Evolutionary conservation across 2,329 filamentous ascomycete genomes (phyloP).

Genomic region (Epichloe brachyelytri): DNA sequence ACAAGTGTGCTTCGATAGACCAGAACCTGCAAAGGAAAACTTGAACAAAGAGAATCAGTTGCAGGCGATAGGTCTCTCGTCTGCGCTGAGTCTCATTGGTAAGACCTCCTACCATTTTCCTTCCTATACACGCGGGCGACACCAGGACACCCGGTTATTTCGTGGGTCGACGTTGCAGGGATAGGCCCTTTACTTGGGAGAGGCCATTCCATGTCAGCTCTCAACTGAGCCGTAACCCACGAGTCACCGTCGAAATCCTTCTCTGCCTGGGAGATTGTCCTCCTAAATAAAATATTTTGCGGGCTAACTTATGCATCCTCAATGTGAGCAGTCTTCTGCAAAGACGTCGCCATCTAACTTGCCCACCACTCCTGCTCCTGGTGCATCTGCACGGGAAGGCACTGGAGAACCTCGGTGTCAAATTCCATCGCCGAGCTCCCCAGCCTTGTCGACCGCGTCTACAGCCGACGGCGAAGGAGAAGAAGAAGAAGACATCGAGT

Average conservation of each 20-base stretch:
- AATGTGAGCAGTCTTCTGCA: slow-evolving; percentile 23
- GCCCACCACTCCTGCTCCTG: slow-evolving; percentile 39
- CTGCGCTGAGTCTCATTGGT: slow-evolving; percentile 50
- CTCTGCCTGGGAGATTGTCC: not conserved
- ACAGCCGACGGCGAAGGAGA: slow-evolving; percentile 44
- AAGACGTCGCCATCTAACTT: slow-evolving; percentile 44
- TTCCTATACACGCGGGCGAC: not conserved
- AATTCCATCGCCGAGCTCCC: slow-evolving; percentile 33
- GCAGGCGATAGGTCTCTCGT: slow-evolving; percentile 46
- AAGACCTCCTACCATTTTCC: slow-evolving; percentile 16
- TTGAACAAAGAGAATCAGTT: slow-evolving; percentile 36
- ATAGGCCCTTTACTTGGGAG: not conserved
- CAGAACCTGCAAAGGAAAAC: slow-evolving; percentile 12
- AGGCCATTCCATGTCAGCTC: not conserved
- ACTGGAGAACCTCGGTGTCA: slow-evolving; percentile 24
- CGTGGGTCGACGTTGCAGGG: not conserved
- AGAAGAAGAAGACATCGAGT: slow-evolving; percentile 38
- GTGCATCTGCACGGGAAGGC: slow-evolving; percentile 50
- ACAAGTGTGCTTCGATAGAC: slow-evolving; percentile 11
- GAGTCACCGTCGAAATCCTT: not conserved
- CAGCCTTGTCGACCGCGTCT: slow-evolving; percentile 48
- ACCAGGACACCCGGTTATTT: not conserved
- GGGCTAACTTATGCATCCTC: slow-evolving; percentile 13
- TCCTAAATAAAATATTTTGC: not conserved
- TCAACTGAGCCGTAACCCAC: not conserved